phyloP scores from a whole-genome alignment of 2,329 filamentous ascomycete genomes.

The Trichoderma guizhouense region DNA sequence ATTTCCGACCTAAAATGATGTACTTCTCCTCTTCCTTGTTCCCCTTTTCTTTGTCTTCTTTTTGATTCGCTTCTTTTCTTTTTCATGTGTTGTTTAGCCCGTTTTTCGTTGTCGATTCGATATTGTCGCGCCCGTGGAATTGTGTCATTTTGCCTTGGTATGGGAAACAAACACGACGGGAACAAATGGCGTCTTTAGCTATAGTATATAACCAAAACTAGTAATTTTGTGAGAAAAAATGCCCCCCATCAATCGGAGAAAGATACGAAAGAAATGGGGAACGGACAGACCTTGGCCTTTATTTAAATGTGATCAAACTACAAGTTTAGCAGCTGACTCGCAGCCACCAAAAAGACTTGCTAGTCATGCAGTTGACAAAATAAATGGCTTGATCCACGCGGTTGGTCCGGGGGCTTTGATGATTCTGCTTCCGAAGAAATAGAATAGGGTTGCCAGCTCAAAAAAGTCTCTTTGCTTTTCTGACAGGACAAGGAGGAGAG shows the following conservation, averaged over 20 bases:
- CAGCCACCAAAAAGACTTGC: not conserved
- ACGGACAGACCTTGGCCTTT: not conserved
- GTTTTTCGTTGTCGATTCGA: not conserved
- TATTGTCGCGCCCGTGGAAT: not conserved
- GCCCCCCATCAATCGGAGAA: not conserved
- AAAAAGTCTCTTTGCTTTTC: not conserved
- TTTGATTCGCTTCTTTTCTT: not conserved
- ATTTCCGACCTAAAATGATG: slow-evolving; percentile 3
- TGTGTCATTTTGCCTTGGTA: not conserved
- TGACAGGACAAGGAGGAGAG: not conserved
- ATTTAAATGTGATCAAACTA: not conserved
- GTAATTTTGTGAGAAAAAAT: slow-evolving; percentile 3
- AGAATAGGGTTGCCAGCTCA: not conserved
- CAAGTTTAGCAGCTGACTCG: not conserved
- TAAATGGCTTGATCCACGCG: not conserved
- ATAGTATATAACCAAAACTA: slow-evolving; percentile 6
- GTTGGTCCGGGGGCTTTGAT: not conserved
- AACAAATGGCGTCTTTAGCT: slow-evolving; percentile 4
- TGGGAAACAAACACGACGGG: not conserved
- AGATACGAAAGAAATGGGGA: not conserved
- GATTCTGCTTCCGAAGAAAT: not conserved
- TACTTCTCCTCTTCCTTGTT: not conserved
- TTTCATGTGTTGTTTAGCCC: not conserved
- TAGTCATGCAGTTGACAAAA: not conserved
- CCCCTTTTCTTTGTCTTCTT: not conserved